phyloP scores from a whole-genome alignment of 1,139 yeast genomes.

The Yamadazyma sp. region DNA sequence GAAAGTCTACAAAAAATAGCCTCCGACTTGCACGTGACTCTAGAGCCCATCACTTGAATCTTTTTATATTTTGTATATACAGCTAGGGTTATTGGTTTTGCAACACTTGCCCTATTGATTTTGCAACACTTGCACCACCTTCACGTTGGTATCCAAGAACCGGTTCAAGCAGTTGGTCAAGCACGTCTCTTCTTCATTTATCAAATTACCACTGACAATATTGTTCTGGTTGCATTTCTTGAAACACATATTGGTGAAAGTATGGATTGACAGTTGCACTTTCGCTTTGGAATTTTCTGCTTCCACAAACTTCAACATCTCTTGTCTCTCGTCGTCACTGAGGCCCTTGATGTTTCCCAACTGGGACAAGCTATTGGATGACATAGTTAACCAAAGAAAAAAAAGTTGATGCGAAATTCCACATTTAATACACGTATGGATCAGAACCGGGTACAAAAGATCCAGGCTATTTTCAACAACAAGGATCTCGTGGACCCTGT shows the following conservation, averaged over 20 bases:
- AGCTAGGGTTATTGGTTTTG: too few species aligned
- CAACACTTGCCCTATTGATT: constrained; percentile 22
- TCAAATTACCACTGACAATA: constrained; percentile 53
- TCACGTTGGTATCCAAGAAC: constrained; percentile 83
- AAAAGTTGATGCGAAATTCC: background rate
- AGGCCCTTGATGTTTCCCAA: constrained; percentile 47
- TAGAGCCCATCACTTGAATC: background rate
- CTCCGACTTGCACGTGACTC: constrained; percentile 7
- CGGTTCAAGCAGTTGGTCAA: constrained; percentile 79
- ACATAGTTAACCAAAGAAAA: background rate
- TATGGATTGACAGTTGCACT: constrained; percentile 82
- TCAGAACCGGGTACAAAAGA: background rate
- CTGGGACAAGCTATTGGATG: too few species aligned
- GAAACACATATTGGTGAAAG: constrained; percentile 88
- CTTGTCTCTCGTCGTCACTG: constrained; percentile 71
- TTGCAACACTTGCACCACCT: constrained; percentile 64
- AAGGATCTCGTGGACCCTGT: constrained; percentile 5
- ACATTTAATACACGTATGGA: background rate
- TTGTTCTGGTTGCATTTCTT: constrained; percentile 70
- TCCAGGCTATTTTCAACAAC: constrained; percentile 3
- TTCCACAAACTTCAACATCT: constrained; percentile 74
- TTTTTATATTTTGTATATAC: background rate
- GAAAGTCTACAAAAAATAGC: constrained; percentile 4
- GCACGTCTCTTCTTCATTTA: constrained; percentile 65
- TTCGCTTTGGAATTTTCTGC: constrained; percentile 84